phyloP scores from a whole-genome alignment of 2,329 filamentous ascomycete species.

The Exophiala sp. region DNA sequence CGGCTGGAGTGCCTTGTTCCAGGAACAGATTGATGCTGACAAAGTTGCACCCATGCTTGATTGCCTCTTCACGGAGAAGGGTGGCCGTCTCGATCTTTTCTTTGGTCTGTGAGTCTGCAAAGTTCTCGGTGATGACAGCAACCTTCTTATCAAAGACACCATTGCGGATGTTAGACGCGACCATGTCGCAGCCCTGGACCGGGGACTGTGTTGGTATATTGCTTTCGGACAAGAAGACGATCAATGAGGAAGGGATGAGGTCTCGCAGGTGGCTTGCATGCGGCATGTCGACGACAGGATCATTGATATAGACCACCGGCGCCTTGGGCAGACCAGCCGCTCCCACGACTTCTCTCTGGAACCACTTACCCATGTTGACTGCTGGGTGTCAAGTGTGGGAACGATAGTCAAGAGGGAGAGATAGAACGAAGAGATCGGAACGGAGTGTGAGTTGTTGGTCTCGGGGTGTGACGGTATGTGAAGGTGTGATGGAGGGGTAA shows the following conservation, averaged over 20 bases:
- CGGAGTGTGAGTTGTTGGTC: too few species aligned
- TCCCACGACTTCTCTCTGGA: background rate
- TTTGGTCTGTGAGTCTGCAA: slow-evolving; percentile 5
- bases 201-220: background rate
- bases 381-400: background rate
- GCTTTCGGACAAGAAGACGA: background rate
- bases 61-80: slow-evolving; percentile 14
- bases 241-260: slow-evolving; percentile 12
- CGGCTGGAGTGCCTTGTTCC: slow-evolving; percentile 1
- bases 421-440: background rate
- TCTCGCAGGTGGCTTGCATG: slow-evolving; percentile 15
- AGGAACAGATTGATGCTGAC: slow-evolving; percentile 21
- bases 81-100: slow-evolving; percentile 15
- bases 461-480: background rate
- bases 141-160: slow-evolving; percentile 4
- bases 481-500: background rate
- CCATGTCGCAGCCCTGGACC: slow-evolving; percentile 1
- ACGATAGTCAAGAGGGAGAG: background rate
- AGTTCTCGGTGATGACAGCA: slow-evolving; percentile 12
- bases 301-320: slow-evolving; percentile 26
- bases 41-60: slow-evolving; percentile 23
- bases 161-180: slow-evolving; percentile 4
- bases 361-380: slow-evolving; percentile 17
- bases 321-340: slow-evolving; percentile 9
- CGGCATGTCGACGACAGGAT: slow-evolving; percentile 12